Conservation (phyloP, 2,329 filamentous ascomycete genomes). For the Rutstroemia sp. region DNA sequence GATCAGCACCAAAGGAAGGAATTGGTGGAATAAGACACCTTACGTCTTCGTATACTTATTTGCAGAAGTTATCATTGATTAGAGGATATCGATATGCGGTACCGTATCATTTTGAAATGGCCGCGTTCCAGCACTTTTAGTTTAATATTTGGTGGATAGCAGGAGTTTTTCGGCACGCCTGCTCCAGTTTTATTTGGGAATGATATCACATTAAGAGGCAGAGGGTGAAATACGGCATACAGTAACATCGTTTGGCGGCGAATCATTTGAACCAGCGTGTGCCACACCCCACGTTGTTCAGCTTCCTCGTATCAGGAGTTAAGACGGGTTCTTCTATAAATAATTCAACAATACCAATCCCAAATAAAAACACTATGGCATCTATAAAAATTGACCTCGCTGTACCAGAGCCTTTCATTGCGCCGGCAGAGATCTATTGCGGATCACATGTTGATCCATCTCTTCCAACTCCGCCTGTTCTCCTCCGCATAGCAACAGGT, state of each 20-base stretch:
- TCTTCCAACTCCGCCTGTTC: neutral
- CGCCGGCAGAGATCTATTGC: constrained; percentile 9
- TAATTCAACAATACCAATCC: neutral
- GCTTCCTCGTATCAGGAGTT: neutral
- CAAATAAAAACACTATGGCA: neutral
- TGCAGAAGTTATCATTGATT: no score
- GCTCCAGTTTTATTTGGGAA: no score
- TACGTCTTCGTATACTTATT: no score
- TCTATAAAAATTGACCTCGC: neutral
- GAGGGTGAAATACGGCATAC: no score
- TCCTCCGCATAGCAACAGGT: constrained; percentile 28
- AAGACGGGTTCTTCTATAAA: neutral
- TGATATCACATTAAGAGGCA: no score
- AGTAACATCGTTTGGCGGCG: no score
- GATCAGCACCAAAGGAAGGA: no score
- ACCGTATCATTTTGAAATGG: neutral
- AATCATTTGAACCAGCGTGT: no score
- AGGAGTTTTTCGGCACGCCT: no score
- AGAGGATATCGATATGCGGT: neutral
- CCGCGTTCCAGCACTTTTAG: neutral
- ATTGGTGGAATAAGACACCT: no score
- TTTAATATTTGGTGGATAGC: neutral
- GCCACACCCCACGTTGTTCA: neutral
- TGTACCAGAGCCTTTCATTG: constrained; percentile 3
- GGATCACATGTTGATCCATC: neutral